Evolutionary conservation across 1,284 basidiomycete genomes (phyloP).

Genomic region (Rhodotorula sp.): DNA sequence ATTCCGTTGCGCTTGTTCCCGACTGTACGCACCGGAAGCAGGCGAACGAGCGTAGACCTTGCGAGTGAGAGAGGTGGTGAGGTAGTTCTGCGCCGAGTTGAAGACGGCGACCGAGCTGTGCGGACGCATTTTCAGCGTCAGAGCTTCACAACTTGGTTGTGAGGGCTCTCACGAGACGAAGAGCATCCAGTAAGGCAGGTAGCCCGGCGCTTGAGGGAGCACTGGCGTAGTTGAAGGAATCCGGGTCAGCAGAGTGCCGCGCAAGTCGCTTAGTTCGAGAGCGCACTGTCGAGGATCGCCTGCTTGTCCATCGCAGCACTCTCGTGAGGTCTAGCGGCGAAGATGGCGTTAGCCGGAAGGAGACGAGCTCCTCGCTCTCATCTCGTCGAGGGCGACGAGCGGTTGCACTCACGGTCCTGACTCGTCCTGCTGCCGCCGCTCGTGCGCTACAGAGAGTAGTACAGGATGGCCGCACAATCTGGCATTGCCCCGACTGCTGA

Average conservation of each 20-base stretch:
- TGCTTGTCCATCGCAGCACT: not conserved
- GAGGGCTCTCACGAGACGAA: constrained; percentile 59
- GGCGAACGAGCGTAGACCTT: constrained; percentile 70
- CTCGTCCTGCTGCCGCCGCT: not conserved
- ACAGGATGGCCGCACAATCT: constrained; percentile 28
- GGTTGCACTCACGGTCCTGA: not conserved
- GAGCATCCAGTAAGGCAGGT: constrained; percentile 80
- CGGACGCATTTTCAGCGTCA: too few relatives aligned
- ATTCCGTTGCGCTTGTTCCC: not conserved
- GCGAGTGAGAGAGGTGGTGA: constrained; percentile 72
- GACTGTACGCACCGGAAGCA: constrained; percentile 49
- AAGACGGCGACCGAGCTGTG: constrained; percentile 65
- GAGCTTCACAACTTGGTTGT: not conserved
- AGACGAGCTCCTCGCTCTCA: not conserved
- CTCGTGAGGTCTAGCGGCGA: not conserved
- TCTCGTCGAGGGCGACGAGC: not conserved
- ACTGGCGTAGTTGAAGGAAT: constrained; percentile 3
- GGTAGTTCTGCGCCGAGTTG: constrained; percentile 80
- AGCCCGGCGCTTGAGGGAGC: constrained; percentile 18
- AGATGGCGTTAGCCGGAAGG: not conserved
- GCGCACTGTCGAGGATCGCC: too few relatives aligned
- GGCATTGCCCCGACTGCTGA: constrained; percentile 22
- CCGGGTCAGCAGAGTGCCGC: not conserved
- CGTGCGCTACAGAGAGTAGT: too few relatives aligned
- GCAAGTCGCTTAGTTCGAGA: not conserved